phyloP scores from a whole-genome alignment of 169 alveolate species.

The Plasmodium gallinaceum region DNA sequence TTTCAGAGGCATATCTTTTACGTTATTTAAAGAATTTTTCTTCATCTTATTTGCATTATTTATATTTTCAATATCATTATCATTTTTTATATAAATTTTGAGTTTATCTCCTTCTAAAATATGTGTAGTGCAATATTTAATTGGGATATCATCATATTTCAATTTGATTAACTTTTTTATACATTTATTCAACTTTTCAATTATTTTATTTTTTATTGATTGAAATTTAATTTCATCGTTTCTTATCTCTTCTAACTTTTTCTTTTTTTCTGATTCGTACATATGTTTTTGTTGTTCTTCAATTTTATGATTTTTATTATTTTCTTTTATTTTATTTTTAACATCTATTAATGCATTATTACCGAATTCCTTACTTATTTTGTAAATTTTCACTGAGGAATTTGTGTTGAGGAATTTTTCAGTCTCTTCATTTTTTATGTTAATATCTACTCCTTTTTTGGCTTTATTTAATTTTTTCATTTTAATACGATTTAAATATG shows the following conservation, averaged over 20 bases:
- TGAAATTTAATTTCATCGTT: constrained; percentile 16
- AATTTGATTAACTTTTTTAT: constrained; percentile 18
- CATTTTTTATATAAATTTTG: constrained; percentile 49
- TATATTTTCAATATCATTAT: not conserved
- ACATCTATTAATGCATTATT: no score
- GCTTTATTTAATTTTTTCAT: not conserved
- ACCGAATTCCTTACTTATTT: not conserved
- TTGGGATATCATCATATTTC: constrained; percentile 52
- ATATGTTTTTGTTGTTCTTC: no score
- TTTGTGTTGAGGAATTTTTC: no score
- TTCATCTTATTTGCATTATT: constrained; percentile 3
- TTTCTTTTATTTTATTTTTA: not conserved
- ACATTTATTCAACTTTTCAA: constrained; percentile 14
- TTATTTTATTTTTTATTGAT: constrained; percentile 10
- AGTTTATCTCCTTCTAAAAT: constrained; percentile 47
- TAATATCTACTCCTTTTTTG: not conserved
- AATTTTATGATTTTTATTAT: not conserved
- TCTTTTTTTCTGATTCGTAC: not conserved
- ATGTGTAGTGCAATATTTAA: constrained; percentile 42
- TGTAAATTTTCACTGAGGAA: not conserved
- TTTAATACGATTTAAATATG: constrained; percentile 11
- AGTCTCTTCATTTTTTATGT: not conserved
- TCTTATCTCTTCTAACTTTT: not conserved
- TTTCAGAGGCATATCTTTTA: no score
- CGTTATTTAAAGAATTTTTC: not conserved